phyloP scores from a whole-genome alignment of 1,284 basidiomycete genomes.

The Ceratobasidium papillatum region DNA sequence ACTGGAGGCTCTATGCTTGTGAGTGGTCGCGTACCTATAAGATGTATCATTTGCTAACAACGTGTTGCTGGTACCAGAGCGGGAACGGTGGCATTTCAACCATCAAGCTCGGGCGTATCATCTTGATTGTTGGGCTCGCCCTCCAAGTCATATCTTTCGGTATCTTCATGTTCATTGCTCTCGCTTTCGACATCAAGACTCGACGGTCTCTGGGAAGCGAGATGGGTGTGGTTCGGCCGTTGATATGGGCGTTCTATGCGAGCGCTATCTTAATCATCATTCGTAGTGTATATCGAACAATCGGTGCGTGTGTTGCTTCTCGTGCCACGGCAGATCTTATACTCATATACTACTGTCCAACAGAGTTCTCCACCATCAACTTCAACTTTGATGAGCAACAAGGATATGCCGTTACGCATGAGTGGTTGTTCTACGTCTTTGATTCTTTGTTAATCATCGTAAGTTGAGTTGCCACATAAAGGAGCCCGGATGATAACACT shows the following conservation, averaged over 20 bases:
- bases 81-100: constrained; percentile 19
- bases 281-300: constrained; percentile 43
- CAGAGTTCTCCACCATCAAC: constrained; percentile 44
- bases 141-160: constrained; percentile 44
- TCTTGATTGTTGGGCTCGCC: constrained; percentile 43
- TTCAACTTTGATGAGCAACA: constrained; percentile 37
- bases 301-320: constrained; percentile 22
- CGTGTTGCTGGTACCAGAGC: background rate
- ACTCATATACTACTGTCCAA: background rate
- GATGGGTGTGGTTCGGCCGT: constrained; percentile 19
- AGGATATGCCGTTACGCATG: constrained; percentile 44
- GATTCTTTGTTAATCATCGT: constrained; percentile 43
- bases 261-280: constrained; percentile 40
- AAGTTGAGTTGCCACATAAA: background rate
- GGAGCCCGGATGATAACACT: background rate
- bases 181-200: constrained; percentile 43
- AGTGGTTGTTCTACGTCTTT: constrained; percentile 45
- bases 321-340: background rate
- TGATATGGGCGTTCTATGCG: constrained; percentile 42
- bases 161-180: constrained; percentile 43
- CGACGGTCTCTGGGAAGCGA: constrained; percentile 27
- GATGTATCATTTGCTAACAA: background rate
- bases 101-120: constrained; percentile 40
- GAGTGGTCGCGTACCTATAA: background rate
- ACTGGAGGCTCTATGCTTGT: constrained; percentile 42